phyloP scores from a whole-genome alignment of 495 filamentous ascomycete species.

The Pyrenula aspistea region DNA sequence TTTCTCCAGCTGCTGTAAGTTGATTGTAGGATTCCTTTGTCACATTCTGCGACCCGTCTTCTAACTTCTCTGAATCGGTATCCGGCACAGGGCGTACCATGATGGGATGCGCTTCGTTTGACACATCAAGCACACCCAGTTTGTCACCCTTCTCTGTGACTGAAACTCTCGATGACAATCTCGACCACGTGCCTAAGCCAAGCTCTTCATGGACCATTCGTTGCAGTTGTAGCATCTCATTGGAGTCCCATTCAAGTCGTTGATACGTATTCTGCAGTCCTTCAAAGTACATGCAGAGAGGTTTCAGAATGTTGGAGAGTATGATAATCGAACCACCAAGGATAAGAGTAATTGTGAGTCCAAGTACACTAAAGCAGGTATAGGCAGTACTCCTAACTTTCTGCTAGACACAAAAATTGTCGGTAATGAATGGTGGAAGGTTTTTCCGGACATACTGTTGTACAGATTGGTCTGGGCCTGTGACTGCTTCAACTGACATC shows the following conservation, averaged over 20 bases:
- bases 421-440: too few species aligned
- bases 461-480: too few species aligned
- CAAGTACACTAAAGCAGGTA: neutral
- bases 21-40: too few species aligned
- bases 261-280: neutral
- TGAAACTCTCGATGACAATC: neutral
- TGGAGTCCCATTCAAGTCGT: neutral
- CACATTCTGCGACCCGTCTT: too few species aligned
- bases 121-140: neutral
- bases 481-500: too few species aligned
- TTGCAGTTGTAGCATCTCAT: neutral
- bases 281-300: neutral
- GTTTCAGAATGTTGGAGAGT: neutral
- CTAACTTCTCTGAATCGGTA: too few species aligned
- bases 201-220: neutral
- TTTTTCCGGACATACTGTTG: too few species aligned
- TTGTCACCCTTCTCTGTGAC: neutral
- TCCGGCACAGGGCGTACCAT: too few species aligned
- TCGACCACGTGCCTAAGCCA: neutral
- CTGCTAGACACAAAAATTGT: too few species aligned
- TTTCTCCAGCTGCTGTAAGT: too few species aligned
- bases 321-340: neutral
- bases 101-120: neutral
- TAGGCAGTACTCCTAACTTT: neutral
- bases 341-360: neutral